Evolutionary conservation across 805 yeast species (phyloP), one percentile per base, ranked within the genome.

Genomic region (Nakazawaea sp.): DNA sequence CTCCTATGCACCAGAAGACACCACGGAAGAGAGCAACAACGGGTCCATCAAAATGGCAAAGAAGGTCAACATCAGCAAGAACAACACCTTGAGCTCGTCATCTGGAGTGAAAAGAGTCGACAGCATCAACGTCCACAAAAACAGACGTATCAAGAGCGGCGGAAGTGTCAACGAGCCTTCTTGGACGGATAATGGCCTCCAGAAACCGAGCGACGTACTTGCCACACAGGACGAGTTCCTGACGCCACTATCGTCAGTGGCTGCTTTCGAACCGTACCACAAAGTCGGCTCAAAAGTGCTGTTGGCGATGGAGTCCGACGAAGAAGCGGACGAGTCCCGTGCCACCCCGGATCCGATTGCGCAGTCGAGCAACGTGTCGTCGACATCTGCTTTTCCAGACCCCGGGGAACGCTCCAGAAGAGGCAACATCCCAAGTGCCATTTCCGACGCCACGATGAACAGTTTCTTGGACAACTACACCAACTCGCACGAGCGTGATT

Each of bases 391-490:
- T 5, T 18, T 31, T 17, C 32, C 27, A 11, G 10, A 9, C 16
- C 32, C 36, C 10, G 12, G 23, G 11, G 36, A 28, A 15, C 15
- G 9, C 3, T 17, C 15, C 11, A 20, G 9, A 10, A 30, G 31
- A 30, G 33, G 10, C 10, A 27, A 25, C 12, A 28, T 32, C 17
- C 36, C 32, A 16, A 37, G 41, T 24, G 28, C 36, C n/a, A 13
- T 25, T 6, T 38, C 41, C 8, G 36, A 38, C 31, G 32, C 35
- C 23, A 39, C 42, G 3, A 34, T 39, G 38, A 31, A 34, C 26
- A 39, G 42, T 16, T 39, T 39, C 18, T 19, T 39, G 9, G 42
- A 39, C 26, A 39, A 27, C 8, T 39, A 39, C 20, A 29, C 37
- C n/a, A 25, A 25, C n/a, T 35, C 34, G 3, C 18, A 17, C 27